Base-by-base conservation (phyloP, 2,329 filamentous ascomycete genomes). In the Claviceps sorghi region DNA sequence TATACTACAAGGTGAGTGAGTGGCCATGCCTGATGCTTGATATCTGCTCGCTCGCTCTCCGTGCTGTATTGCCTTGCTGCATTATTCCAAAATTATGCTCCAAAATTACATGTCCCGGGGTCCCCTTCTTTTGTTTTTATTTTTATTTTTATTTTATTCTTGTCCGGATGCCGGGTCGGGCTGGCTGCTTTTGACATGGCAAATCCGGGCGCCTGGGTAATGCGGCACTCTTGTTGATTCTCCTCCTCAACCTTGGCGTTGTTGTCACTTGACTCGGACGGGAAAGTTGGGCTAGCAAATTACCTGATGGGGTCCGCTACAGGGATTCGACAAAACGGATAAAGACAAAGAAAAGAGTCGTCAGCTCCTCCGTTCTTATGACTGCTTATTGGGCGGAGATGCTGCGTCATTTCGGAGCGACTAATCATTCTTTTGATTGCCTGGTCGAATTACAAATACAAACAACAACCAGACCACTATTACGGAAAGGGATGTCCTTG, bases 1-100 rank as follows among this genome's bases (percentile, higher is more conserved):
- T 95, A 60, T 83, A 84, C 65, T 98, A 96, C 82, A 98, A 98
- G 88, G 91, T 95, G 74, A 60, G 75, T 72, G 19, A 26, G 15
- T 44, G 36, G 10, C 22, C 11, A 26, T 19, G 13, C 30, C 13
- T n/a, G 40, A 26, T 19, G 13, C 30, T 19, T 26, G 40, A 22
- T 36, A 22, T 51, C 22, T 40, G 42, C 32, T 15, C n/a, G 10
- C 17, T 11, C 30, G 9, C 30, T 49, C 21, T 43, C 42, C 22
- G 1, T 15, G 21, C 22, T 29, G 21, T 17, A 13, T 51, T 36
- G 17, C 30, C 15, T 4, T 6, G 19, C 10, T 10, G 7, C 21
- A 26, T 26, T 26, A 5, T 26, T 26, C 26, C 26, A 26, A 26
- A 26, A 26, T 26, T 26, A 26, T 26, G n/a, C n/a, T 26, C 26